Evolutionary conservation across 257 asterid species (phyloP), one percentile per base, ranked within the genome.

Genomic region (Salvia miltiorrhiza): DNA sequence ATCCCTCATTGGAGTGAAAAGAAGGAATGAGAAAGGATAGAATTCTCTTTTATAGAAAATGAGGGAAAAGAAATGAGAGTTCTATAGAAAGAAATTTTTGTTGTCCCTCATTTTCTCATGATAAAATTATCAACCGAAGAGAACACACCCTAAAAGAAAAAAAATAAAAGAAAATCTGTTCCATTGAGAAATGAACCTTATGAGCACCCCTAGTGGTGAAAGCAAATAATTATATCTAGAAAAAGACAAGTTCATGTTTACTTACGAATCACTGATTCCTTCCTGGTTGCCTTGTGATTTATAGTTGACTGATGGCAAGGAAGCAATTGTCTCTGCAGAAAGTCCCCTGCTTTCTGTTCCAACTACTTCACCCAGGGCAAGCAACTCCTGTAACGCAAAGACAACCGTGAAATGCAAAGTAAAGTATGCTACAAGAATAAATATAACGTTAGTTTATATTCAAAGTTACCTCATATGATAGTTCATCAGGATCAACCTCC

Each of bases 331-430:
- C 63, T 66, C 72, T 20, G 62, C 62, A 66, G 72, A 52, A 50
- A 66, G 72, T 23, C 72, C 72, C 52, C 72, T 66, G 72, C 72
- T 66, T 53, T 66, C 72, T 7, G 72, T 66, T 33, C 72, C 72
- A 50, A 66, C 72, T 20, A 66, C 50, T 20, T 66, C 72, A 37
- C 72, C 63, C 13, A 66, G 50, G 37, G 72, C 72, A 66, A 66
- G 62, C 50, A 66, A 52, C 72, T 66, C 72, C 72, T 66, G 50
- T 20, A 33, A 20, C 49, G 37, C 3, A 49, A 66, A 66, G 24
- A 11, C 39, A 37, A 6, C 37, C 37, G 50, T 33, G 72, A 66
- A 7, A 3, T 49, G 37, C 62, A 66, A 66, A 28, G n/a, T 35
- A 66, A 50, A 50, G 14, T 20, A 39, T 9, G 52, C 5, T 19